Evolutionary conservation across 176 grass and related monocot species (phyloP).

Genomic region (Oryza glumipatula): DNA sequence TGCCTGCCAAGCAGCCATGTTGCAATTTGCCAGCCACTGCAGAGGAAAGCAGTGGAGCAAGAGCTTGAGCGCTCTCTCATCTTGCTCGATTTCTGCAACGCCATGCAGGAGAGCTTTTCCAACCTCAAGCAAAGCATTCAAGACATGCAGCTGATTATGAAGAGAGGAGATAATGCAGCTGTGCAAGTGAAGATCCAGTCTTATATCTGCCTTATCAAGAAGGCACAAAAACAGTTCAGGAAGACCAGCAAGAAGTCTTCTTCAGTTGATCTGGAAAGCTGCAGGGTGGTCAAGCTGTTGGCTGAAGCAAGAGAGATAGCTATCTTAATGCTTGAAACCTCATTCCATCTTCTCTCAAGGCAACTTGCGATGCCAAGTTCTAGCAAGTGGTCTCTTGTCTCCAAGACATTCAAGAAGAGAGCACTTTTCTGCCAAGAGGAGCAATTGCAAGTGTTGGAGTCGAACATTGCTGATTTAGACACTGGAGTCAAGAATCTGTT

Average conservation of each 20-base stretch:
- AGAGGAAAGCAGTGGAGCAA: slow-evolving; percentile 25
- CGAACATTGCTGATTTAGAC: slow-evolving; percentile 33
- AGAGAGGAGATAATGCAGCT: slow-evolving; percentile 32
- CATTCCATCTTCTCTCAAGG: slow-evolving; percentile 3
- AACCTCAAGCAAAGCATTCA: slow-evolving; percentile 23
- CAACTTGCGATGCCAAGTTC: slow-evolving; percentile 22
- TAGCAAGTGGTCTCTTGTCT: slow-evolving; percentile 45
- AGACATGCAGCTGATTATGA: slow-evolving; percentile 24
- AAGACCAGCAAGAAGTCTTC: slow-evolving; percentile 38
- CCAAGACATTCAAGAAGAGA: slow-evolving; percentile 17
- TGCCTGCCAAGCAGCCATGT: slow-evolving; percentile 24
- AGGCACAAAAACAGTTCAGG: slow-evolving; percentile 46
- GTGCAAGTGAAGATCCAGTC: slow-evolving; percentile 24
- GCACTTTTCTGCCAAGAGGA: slow-evolving; percentile 19
- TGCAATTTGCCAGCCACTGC: not conserved
- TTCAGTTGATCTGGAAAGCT: not conserved
- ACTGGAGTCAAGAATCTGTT: slow-evolving; percentile 31
- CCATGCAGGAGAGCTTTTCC: slow-evolving; percentile 24
- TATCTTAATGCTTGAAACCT: slow-evolving; percentile 31
- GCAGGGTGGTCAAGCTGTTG: slow-evolving; percentile 27
- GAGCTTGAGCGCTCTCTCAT: slow-evolving; percentile 41
- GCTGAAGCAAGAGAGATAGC: slow-evolving; percentile 39
- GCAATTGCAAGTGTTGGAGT: not conserved
- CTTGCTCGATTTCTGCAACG: slow-evolving; percentile 37
- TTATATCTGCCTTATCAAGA: slow-evolving; percentile 35